Percentiles rank a stretch among this genome's conserved stretches.
Conservation (phyloP, 305 asterid genomes). For the Striga hermonthica region DNA sequence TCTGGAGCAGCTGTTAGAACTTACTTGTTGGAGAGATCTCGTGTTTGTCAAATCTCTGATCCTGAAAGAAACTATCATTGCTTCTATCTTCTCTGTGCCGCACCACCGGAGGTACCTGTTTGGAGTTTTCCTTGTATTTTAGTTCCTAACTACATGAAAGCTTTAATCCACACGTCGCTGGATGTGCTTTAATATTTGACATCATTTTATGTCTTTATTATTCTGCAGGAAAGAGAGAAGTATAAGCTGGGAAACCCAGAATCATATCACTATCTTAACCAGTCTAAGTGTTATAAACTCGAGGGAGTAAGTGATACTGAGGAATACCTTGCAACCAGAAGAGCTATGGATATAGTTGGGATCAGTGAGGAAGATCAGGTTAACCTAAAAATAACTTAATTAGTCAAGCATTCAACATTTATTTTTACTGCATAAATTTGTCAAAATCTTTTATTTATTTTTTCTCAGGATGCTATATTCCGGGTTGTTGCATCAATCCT, state of each 20-base stretch:
- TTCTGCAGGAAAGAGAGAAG: conserved; percentile 76
- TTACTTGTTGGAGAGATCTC: conserved; percentile 96
- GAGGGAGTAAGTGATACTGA: conserved; percentile 90
- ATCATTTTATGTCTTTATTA: conserved; percentile 29
- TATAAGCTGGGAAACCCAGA: conserved; percentile 74
- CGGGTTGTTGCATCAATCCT: conserved; percentile 96
- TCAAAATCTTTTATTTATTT: conserved; percentile 9
- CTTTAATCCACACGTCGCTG: conserved; percentile 18
- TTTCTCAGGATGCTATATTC: conserved; percentile 83
- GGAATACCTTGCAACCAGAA: conserved; percentile 89
- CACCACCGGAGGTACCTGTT: conserved; percentile 79
- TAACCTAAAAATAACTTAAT: conserved; percentile 27
- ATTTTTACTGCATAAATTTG: conserved; percentile 9
- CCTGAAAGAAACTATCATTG: conserved; percentile 99
- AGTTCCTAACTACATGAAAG: conserved; percentile 24
- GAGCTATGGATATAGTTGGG: conserved; percentile 99
- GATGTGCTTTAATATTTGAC: conserved; percentile 30
- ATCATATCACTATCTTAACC: conserved; percentile 85
- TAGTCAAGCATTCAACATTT: conserved; percentile 26
- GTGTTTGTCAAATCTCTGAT: conserved; percentile 91
- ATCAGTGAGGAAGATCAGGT: conserved; percentile 98
- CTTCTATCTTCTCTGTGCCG: conserved; percentile 96
- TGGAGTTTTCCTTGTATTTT: conserved; percentile 26
- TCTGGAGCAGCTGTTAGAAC: conserved; percentile 99
- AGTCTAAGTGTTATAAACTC: conserved; percentile 78